A percentile compares a stretch with the other conserved stretches of the same genome.
Conservation (phyloP, 441 rosid species). For the Pelargonium cotyledonis region DNA sequence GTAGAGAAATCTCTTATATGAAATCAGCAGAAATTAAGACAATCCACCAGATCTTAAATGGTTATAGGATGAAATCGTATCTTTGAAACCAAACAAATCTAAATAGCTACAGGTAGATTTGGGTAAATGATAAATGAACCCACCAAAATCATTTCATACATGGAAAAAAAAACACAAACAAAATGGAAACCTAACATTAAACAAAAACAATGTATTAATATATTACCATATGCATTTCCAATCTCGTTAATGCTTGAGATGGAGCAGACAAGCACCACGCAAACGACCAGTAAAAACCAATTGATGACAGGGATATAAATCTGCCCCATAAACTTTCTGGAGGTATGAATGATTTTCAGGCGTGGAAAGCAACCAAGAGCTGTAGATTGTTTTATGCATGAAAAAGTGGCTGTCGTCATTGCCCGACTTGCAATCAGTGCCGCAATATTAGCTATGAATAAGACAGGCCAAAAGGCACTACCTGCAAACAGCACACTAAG, state of each 20-base stretch:
- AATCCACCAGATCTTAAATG: background rate
- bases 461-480: conserved; percentile 73
- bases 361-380: conserved; percentile 97
- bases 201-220: conserved; percentile 16
- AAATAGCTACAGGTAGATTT: background rate
- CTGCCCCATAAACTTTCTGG: conserved; percentile 98
- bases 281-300: conserved; percentile 89
- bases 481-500: conserved; percentile 37
- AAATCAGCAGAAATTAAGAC: background rate
- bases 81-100: background rate
- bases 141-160: background rate
- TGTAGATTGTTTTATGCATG: conserved; percentile 92
- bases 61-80: background rate
- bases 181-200: background rate
- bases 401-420: conserved; percentile 96
- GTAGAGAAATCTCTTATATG: background rate
- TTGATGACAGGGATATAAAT: conserved; percentile 94
- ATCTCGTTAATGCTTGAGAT: conserved; percentile 75
- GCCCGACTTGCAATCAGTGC: conserved; percentile 94
- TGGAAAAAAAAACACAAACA: conserved; percentile 1
- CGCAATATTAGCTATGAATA: conserved; percentile 76
- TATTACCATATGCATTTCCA: conserved; percentile 95
- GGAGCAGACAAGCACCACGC: conserved; percentile 68
- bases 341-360: conserved; percentile 90
- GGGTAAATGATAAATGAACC: background rate